phyloP scores from a whole-genome alignment of 495 filamentous ascomycete genomes.

The Penicillium steckii region DNA sequence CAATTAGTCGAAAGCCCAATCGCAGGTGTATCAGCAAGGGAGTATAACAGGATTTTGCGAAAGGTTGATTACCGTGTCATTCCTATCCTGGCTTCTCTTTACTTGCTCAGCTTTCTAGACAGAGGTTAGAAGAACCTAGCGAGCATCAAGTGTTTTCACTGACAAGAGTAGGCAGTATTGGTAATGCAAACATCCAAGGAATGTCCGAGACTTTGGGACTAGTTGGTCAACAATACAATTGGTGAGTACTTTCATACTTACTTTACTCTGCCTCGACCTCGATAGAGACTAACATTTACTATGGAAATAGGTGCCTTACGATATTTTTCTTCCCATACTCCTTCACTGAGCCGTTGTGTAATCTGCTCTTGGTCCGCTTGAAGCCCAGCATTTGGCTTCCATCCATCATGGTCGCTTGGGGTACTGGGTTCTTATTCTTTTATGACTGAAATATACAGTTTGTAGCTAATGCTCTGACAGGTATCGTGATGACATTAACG shows the following conservation, averaged over 20 bases:
- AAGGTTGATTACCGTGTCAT: conserved; percentile 14
- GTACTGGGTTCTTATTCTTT: conserved; percentile 6
- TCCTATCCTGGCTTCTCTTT: conserved; percentile 6
- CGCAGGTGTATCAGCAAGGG: not conserved
- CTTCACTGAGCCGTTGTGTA: conserved; percentile 61
- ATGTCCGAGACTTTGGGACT: not conserved
- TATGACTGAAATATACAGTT: not conserved
- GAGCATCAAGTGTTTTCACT: too few relatives aligned
- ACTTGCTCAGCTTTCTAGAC: conserved; percentile 11
- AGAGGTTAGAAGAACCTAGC: conserved; percentile 1
- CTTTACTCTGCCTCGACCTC: not conserved
- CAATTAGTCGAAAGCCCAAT: not conserved
- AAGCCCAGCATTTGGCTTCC: conserved; percentile 58
- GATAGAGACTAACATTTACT: not conserved
- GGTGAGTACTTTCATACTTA: not conserved
- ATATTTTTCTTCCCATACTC: conserved; percentile 66
- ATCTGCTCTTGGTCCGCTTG: conserved; percentile 62
- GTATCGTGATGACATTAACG: conserved; percentile 57
- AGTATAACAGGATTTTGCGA: conserved; percentile 3
- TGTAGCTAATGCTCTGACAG: not conserved
- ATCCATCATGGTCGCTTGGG: conserved; percentile 52
- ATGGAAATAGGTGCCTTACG: conserved; percentile 34
- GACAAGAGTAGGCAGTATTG: conserved; percentile 3
- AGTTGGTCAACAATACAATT: conserved; percentile 12
- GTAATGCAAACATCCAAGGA: conserved; percentile 14